A percentile compares a stretch with the other conserved stretches of the same genome.
These are phyloP conservation scores for Rhodotorula sp. DNA, from an alignment of 1,284 basidiomycete species.

Conservation along the genomic window DNA sequence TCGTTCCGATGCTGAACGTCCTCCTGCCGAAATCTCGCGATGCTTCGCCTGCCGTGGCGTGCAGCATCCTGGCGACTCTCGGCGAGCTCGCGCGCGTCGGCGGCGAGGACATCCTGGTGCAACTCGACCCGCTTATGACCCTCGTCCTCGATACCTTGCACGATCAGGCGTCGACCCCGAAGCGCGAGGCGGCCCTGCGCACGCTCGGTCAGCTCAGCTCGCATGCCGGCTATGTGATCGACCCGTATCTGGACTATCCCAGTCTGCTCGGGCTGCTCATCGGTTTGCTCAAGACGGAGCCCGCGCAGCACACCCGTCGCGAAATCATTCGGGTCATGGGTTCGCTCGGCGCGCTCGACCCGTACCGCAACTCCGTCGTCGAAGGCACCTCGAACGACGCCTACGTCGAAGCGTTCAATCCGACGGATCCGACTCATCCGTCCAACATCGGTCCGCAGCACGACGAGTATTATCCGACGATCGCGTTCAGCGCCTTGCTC, in stretches of 20 bases:
- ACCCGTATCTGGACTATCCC: slow-evolving; percentile 87
- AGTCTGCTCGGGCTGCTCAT: slow-evolving; percentile 84
- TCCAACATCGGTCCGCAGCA: slow-evolving; percentile 55
- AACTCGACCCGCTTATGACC: slow-evolving; percentile 83
- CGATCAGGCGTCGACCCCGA: slow-evolving; percentile 73
- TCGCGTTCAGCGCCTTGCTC: slow-evolving; percentile 87
- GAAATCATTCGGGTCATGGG: slow-evolving; percentile 93
- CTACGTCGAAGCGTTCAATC: slow-evolving; percentile 48
- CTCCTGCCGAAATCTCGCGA: slow-evolving; percentile 86
- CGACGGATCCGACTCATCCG: slow-evolving; percentile 59
- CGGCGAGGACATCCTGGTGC: slow-evolving; percentile 82
- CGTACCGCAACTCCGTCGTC: slow-evolving; percentile 80
- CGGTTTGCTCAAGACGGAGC: slow-evolving; percentile 82
- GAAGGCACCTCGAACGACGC: slow-evolving; percentile 42
- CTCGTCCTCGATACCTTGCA: slow-evolving; percentile 85
- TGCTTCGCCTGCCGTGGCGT: slow-evolving; percentile 80
- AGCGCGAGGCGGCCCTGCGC: slow-evolving; percentile 90
- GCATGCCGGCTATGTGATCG: slow-evolving; percentile 91
- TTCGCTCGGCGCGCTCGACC: slow-evolving; percentile 95
- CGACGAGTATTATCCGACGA: slow-evolving; percentile 97
- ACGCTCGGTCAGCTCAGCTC: slow-evolving; percentile 94
- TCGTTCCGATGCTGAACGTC: slow-evolving; percentile 90
- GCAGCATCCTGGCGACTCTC: slow-evolving; percentile 89
- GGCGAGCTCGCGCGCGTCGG: slow-evolving; percentile 92
- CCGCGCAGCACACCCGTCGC: slow-evolving; percentile 64